Evolutionary conservation across 129 eudicot species (phyloP).

Genomic region (Flaveria ramosissima): DNA sequence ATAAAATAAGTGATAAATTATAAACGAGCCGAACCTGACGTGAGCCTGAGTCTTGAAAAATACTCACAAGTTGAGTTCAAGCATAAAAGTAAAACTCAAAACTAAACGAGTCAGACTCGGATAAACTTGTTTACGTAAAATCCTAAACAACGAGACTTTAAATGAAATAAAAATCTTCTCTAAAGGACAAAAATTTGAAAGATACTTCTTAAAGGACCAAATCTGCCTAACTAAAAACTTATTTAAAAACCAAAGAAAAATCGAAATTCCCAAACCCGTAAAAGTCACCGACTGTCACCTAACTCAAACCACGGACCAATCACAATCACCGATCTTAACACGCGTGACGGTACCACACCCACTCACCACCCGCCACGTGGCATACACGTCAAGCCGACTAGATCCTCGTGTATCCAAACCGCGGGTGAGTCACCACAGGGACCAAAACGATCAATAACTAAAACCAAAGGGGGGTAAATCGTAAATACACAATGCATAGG

Average conservation of each 20-base stretch:
- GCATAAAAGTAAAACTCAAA: too few species aligned
- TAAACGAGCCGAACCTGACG: too few species aligned
- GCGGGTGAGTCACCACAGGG: conserved; percentile 15
- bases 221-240: background rate
- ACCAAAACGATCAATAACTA: background rate
- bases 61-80: too few species aligned
- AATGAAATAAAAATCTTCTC: background rate
- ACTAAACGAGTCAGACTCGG: too few species aligned
- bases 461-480: background rate
- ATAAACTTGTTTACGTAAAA: too few species aligned
- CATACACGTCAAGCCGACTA: conserved; percentile 23
- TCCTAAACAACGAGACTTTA: background rate
- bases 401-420: background rate
- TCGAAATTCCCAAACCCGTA: background rate
- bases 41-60: too few species aligned
- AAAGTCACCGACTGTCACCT: conserved; percentile 23
- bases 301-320: conserved; percentile 17
- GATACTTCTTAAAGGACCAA: conserved; percentile 22
- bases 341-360: conserved; percentile 36
- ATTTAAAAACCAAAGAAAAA: background rate
- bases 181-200: background rate
- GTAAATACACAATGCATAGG: background rate
- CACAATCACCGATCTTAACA: conserved; percentile 29
- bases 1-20: too few species aligned
- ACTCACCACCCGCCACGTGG: conserved; percentile 18